Evolutionary conservation across 164 flowering plant species (phyloP).

Genomic region (Litsea cubeba): DNA sequence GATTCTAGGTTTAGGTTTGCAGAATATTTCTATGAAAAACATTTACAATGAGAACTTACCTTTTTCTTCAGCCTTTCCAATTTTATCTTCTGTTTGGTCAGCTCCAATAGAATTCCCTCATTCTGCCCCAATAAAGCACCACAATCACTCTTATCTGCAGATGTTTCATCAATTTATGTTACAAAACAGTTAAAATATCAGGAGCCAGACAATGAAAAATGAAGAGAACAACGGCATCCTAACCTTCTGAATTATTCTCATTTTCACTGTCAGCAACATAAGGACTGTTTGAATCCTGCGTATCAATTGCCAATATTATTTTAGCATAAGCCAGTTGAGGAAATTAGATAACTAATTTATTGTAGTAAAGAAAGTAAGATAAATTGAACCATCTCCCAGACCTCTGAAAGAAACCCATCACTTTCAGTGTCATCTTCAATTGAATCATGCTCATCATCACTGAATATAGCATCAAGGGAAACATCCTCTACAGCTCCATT

Average conservation of each 20-base stretch:
- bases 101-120: constrained; percentile 38
- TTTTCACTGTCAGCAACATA: constrained; percentile 27
- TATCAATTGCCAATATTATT: constrained; percentile 3
- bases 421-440: constrained; percentile 62
- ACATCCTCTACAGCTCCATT: constrained; percentile 29
- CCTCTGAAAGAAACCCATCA: constrained; percentile 95
- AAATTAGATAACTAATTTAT: background rate
- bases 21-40: background rate
- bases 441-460: constrained; percentile 46
- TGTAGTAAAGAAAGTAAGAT: background rate
- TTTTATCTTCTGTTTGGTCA: constrained; percentile 47
- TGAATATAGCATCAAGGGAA: constrained; percentile 50
- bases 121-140: constrained; percentile 38
- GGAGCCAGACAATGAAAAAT: background rate
- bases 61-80: constrained; percentile 50
- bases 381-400: constrained; percentile 16
- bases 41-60: constrained; percentile 29
- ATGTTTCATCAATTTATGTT: constrained; percentile 7
- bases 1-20: background rate
- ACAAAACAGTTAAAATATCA: background rate
- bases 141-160: constrained; percentile 29
- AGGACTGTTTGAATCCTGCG: constrained; percentile 41
- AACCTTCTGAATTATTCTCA: constrained; percentile 37
- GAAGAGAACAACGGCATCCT: background rate
- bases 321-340: background rate